Percentiles rank a stretch among this genome's conserved stretches.
phyloP scores from a whole-genome alignment of 352 stramenopile genomes.

The Phytophthora nicotianae region DNA sequence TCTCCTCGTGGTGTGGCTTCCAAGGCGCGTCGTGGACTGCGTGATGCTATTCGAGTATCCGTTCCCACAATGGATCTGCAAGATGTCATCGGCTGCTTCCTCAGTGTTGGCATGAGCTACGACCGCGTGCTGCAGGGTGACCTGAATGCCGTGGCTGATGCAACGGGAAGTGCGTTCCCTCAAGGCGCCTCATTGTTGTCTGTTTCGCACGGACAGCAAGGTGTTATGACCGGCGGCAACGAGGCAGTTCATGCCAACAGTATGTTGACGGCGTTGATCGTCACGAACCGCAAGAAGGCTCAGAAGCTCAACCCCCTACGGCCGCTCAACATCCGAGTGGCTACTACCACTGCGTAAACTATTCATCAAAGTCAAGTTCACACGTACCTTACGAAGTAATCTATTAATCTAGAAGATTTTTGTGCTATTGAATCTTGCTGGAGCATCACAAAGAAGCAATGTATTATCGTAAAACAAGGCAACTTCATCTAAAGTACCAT shows the following conservation, averaged over 20 bases:
- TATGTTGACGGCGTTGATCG: conserved; percentile 76
- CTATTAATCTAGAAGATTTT: conserved; percentile 37
- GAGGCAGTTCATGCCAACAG: conserved; percentile 76
- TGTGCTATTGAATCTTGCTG: conserved; percentile 3
- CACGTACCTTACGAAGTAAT: conserved; percentile 18
- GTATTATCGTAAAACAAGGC: neutral
- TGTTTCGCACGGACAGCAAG: conserved; percentile 77
- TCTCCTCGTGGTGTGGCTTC: conserved; percentile 54
- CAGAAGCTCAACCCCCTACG: conserved; percentile 57
- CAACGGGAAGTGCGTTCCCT: conserved; percentile 60
- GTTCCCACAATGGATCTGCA: conserved; percentile 56
- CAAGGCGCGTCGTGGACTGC: conserved; percentile 55
- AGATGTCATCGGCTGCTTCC: conserved; percentile 74
- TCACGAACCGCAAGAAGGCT: conserved; percentile 85
- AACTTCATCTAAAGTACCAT: conserved; percentile 9
- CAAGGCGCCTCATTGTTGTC: conserved; percentile 57
- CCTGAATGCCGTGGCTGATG: conserved; percentile 56
- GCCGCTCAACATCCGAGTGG: conserved; percentile 53
- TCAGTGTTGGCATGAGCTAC: conserved; percentile 75
- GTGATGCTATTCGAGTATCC: conserved; percentile 55
- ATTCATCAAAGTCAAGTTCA: neutral
- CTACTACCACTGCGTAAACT: conserved; percentile 57
- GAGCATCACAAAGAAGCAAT: neutral
- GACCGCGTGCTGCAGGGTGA: conserved; percentile 70
- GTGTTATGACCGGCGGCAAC: conserved; percentile 59